phyloP scores from a whole-genome alignment of 768 basidiomycete species.

The Trametes cubensis region DNA sequence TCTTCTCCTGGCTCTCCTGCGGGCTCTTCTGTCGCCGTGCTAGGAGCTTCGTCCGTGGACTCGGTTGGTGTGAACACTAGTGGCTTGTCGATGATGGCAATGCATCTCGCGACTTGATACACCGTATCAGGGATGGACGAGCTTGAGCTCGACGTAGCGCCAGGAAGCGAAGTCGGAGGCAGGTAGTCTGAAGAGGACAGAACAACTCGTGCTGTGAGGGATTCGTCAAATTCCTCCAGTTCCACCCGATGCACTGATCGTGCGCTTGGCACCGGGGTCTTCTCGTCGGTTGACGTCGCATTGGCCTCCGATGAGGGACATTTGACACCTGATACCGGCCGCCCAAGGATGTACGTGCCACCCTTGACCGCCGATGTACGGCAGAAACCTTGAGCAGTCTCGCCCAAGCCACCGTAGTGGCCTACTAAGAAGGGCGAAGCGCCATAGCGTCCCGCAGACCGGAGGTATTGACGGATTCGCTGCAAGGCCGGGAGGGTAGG shows the following conservation, averaged over 20 bases:
- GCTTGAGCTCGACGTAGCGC: background rate
- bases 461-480: conserved; percentile 75
- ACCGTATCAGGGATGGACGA: conserved; percentile 4
- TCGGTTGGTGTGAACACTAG: conserved; percentile 32
- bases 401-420: conserved; percentile 92
- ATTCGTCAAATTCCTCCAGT: conserved; percentile 64
- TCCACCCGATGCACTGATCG: conserved; percentile 43
- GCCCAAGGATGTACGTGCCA: conserved; percentile 72
- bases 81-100: conserved; percentile 54
- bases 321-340: conserved; percentile 40
- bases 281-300: conserved; percentile 9
- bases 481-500: conserved; percentile 62
- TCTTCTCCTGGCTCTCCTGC: conserved; percentile 11
- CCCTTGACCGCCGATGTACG: conserved; percentile 85
- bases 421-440: conserved; percentile 89
- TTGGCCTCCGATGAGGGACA: conserved; percentile 25
- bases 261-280: background rate
- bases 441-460: conserved; percentile 85
- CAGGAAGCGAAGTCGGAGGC: background rate
- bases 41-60: conserved; percentile 32
- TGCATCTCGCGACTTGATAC: conserved; percentile 45
- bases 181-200: conserved; percentile 50
- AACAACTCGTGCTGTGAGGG: conserved; percentile 55
- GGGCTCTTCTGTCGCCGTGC: conserved; percentile 24
- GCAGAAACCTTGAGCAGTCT: conserved; percentile 89